Percentiles rank a stretch among this genome's conserved stretches.
Evolutionary conservation across 75 land plant species (phyloP).

Genomic region (Pseudotsuga menziesii): DNA sequence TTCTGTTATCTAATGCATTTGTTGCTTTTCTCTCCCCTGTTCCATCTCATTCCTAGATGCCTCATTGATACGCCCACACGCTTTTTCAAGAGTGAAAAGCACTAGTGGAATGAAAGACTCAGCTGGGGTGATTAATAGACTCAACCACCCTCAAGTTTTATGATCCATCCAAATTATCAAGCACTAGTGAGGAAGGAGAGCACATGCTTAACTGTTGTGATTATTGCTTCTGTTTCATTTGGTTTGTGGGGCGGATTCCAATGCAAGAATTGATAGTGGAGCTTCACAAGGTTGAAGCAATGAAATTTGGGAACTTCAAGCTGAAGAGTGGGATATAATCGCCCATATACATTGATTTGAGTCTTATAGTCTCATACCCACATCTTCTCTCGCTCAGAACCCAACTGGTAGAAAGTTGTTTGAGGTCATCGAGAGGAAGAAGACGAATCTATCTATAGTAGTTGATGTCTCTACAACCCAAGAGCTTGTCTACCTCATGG

Average conservation of each 20-base stretch:
- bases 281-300: conserved; percentile 76
- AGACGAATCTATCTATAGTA: conserved; percentile 84
- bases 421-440: conserved; percentile 83
- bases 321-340: conserved; percentile 95
- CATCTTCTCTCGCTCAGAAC: conserved; percentile 54
- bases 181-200: too few species aligned
- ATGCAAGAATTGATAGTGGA: conserved; percentile 57
- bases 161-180: too few species aligned
- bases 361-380: conserved; percentile 94
- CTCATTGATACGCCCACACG: too few species aligned
- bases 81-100: too few species aligned
- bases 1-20: too few species aligned
- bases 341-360: conserved; percentile 96
- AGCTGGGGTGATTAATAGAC: too few species aligned
- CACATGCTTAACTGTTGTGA: too few species aligned
- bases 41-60: too few species aligned
- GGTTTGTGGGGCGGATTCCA: neutral
- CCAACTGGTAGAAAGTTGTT: conserved; percentile 70
- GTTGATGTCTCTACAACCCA: conserved; percentile 87
- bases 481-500: conserved; percentile 72
- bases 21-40: too few species aligned
- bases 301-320: conserved; percentile 92
- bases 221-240: too few species aligned
- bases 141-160: too few species aligned
- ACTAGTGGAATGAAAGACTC: too few species aligned